phyloP scores from a whole-genome alignment of 306 rosid genomes.

The Castanea sativa region DNA sequence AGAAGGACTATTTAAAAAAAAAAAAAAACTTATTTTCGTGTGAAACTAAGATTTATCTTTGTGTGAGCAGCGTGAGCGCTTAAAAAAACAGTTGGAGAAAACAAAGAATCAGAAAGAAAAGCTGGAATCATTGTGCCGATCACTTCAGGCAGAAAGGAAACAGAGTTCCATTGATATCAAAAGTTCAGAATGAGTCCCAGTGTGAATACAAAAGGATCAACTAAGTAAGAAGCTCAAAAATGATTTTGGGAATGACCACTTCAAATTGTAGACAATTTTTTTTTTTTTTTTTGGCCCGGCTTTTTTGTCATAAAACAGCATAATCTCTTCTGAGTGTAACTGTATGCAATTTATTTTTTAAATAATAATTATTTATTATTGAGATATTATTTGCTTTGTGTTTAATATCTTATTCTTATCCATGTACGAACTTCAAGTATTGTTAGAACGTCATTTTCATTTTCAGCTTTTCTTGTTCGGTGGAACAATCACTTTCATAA shows the following conservation, averaged over 20 bases:
- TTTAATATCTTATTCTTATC: neutral
- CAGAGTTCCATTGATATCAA: conserved; percentile 51
- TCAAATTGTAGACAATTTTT: neutral
- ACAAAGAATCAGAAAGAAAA: conserved; percentile 83
- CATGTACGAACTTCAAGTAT: neutral
- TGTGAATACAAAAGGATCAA: conserved; percentile 28
- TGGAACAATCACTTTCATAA: neutral
- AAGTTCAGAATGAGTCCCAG: conserved; percentile 44
- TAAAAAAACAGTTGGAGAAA: conserved; percentile 84
- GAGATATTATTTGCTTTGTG: neutral
- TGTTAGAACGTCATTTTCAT: neutral
- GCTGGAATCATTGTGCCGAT: conserved; percentile 85
- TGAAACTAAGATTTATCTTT: neutral
- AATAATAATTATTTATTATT: neutral
- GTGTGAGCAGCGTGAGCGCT: conserved; percentile 64
- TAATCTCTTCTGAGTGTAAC: neutral
- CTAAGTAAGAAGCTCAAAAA: conserved; percentile 11
- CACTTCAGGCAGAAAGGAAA: conserved; percentile 93
- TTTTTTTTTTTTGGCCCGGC: neutral
- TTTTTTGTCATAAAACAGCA: conserved; percentile 3
- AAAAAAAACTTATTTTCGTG: neutral
- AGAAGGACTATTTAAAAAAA: neutral
- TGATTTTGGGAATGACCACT: conserved; percentile 8
- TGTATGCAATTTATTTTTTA: neutral
- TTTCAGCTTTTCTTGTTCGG: neutral